A percentile compares a stretch with the other conserved stretches of the same genome.
Evolutionary conservation across 2,329 filamentous ascomycete species (phyloP).

Genomic region (Diplodia corticola): DNA sequence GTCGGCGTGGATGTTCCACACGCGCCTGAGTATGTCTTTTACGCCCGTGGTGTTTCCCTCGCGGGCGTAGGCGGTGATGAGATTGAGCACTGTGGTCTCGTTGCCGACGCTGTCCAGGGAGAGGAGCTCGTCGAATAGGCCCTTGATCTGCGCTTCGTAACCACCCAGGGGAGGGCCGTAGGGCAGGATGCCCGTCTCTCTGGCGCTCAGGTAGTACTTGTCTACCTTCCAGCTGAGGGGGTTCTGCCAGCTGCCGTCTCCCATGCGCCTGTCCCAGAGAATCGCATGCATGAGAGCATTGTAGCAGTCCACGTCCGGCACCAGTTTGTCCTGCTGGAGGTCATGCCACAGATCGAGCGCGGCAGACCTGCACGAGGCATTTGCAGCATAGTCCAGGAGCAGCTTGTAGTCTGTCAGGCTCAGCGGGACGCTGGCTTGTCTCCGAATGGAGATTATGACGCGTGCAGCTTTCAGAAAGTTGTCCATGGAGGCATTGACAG

Average conservation of each 20-base stretch:
- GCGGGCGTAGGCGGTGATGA: slow-evolving; percentile 55
- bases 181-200: background rate
- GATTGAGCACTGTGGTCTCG: slow-evolving; percentile 54
- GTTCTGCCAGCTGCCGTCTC: background rate
- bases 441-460: slow-evolving; percentile 42
- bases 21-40: slow-evolving; percentile 50
- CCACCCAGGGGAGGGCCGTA: slow-evolving; percentile 34
- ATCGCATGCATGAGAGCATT: slow-evolving; percentile 56
- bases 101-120: slow-evolving; percentile 46
- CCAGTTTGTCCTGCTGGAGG: slow-evolving; percentile 41
- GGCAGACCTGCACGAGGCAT: slow-evolving; percentile 47
- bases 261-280: slow-evolving; percentile 41
- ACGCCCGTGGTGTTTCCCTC: slow-evolving; percentile 54
- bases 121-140: slow-evolving; percentile 52
- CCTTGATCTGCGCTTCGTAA: slow-evolving; percentile 33
- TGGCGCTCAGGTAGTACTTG: background rate
- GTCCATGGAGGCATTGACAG: slow-evolving; percentile 25
- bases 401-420: slow-evolving; percentile 53
- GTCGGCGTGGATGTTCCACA: slow-evolving; percentile 57
- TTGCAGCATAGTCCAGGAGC: slow-evolving; percentile 54
- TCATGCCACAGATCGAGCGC: slow-evolving; percentile 51
- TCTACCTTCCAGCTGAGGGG: background rate
- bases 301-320: slow-evolving; percentile 54
- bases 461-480: slow-evolving; percentile 43
- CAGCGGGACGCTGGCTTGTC: slow-evolving; percentile 38